Percentiles rank a stretch among this genome's conserved stretches.
Conservation (phyloP, 306 rosid genomes). For the Rosa chinensis region DNA sequence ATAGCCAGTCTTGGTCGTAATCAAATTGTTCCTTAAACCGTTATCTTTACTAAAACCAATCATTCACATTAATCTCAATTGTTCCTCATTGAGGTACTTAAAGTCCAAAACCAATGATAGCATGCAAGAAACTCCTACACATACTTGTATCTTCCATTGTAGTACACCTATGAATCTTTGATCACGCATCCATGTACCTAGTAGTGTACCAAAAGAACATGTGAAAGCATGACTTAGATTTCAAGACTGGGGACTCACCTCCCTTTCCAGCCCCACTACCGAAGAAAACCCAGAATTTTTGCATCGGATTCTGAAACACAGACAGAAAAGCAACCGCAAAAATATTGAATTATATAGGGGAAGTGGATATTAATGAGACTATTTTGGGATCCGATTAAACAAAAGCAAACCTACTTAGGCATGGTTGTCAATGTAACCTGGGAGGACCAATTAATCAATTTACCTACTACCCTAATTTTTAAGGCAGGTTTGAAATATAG, state of each 20-base stretch:
- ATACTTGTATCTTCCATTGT: neutral
- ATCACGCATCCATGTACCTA: neutral
- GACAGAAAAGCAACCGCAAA: neutral
- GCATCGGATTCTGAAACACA: conserved; percentile 50
- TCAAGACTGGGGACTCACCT: neutral
- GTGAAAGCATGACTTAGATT: conserved; percentile 16
- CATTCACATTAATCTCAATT: neutral
- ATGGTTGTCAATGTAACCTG: neutral
- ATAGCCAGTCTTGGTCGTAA: neutral
- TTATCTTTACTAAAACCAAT: neutral
- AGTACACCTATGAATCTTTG: neutral
- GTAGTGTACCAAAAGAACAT: neutral
- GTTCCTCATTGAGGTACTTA: neutral
- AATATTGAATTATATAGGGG: neutral
- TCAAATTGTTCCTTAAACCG: neutral
- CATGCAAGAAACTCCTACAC: neutral
- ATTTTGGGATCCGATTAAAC: conserved; percentile 41
- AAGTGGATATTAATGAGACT: conserved; percentile 18
- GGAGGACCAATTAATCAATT: neutral
- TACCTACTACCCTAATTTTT: neutral
- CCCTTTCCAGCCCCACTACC: conserved; percentile 57
- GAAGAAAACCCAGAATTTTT: conserved; percentile 39
- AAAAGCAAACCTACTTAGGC: neutral
- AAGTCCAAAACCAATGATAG: neutral
- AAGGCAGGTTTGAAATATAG: neutral